Evolutionary conservation across 768 basidiomycete species (phyloP).

Genomic region (Psilocybe cyanescens): DNA sequence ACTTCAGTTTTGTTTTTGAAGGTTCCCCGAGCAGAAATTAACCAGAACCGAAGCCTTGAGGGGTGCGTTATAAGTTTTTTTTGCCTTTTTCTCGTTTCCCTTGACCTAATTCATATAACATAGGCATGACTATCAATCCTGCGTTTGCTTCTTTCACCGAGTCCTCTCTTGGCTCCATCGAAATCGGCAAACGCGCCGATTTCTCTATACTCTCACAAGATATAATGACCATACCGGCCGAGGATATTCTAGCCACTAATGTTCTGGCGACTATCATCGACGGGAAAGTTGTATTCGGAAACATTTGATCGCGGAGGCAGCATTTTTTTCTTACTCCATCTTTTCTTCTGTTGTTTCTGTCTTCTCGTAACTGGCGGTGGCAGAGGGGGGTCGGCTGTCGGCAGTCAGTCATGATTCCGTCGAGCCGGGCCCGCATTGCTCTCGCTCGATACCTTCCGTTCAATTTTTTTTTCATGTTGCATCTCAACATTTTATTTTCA

Average conservation of each 20-base stretch:
- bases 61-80: conserved; percentile 40
- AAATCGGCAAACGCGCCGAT: conserved; percentile 81
- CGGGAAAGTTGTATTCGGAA: conserved; percentile 54
- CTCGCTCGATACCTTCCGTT: background rate
- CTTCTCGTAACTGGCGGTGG: background rate
- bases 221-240: conserved; percentile 67
- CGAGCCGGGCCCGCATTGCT: background rate
- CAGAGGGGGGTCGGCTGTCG: background rate
- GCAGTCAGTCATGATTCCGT: background rate
- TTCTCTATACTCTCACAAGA: conserved; percentile 84
- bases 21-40: conserved; percentile 84
- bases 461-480: conserved; percentile 1
- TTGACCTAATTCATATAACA: conserved; percentile 1
- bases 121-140: conserved; percentile 86
- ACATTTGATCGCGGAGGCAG: conserved; percentile 21
- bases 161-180: conserved; percentile 72
- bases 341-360: background rate
- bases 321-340: conserved; percentile 7
- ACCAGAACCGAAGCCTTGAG: conserved; percentile 77
- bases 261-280: conserved; percentile 82
- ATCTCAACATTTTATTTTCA: conserved; percentile 1
- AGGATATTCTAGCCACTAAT: conserved; percentile 66
- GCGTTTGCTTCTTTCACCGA: conserved; percentile 90
- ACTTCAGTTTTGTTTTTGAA: conserved; percentile 27
- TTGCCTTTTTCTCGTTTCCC: background rate